Base-by-base conservation (phyloP, 352 stramenopile species). In the Plasmopara muralis region DNA sequence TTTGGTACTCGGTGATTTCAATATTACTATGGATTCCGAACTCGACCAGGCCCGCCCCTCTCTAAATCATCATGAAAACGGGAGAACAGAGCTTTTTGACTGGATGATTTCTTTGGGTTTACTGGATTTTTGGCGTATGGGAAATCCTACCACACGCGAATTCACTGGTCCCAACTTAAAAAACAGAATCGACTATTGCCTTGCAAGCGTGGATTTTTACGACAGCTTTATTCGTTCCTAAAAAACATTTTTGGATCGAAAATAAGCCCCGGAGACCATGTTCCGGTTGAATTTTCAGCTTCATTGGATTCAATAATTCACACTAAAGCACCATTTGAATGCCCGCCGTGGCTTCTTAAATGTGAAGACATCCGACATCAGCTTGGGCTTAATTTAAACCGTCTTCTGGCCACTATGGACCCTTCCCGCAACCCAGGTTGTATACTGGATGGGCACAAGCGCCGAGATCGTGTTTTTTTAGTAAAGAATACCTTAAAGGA, bases 391-490 rank as follows among this genome's bases (percentile, higher is more conserved):
- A 41, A 41, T 41, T 41, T 41, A 41, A 5, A 41, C 4, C 35
- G 35, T n/a, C 14, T 41, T n/a, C 14, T 41, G 5, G 14, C 6
- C 35, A 15, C 35, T 41, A 14, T 41, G 35, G 35, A 41, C 14
- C 12, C 35, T 41, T 15, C 14, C 12, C 35, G 35, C 35, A 51
- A 51, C n/a, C 50, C 35, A 4, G 50, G 50, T 2, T 57, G 35
- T 41, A 14, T 57, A 6, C n/a, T 57, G 13, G 43, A 57, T 40
- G 50, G 46, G 28, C 50, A 57, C 41, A 51, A 51, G 9, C 10
- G 42, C 0, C 50, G 42, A 1, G 50, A 57, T 41, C 33, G 43
- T 7, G 51, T 57, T 20, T 57, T 43, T 7, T 57, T 6, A 41
- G 50, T 14, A 14, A 57, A 52, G 34, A 50, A 51, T 57, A 51